These are phyloP conservation scores for Aleurites moluccanus DNA, from an alignment of 441 rosid genomes.

Conservation along the genomic window DNA sequence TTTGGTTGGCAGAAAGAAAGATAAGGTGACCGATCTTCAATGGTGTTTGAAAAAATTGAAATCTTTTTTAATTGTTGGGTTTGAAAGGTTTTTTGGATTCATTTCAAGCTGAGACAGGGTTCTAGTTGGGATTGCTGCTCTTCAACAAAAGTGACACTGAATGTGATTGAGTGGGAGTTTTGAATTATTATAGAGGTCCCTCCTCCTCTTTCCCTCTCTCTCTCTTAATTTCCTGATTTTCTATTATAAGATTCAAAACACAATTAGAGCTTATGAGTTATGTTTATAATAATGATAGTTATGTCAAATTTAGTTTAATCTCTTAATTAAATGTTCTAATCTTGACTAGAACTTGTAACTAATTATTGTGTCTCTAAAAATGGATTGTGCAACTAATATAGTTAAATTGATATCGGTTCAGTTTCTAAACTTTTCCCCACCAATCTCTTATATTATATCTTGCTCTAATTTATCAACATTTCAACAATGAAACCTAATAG, in stretches of 20 bases:
- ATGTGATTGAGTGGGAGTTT: slow-evolving; percentile 38
- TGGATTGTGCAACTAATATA: too few relatives aligned
- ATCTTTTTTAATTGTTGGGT: slow-evolving; percentile 19
- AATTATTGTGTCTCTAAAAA: too few relatives aligned
- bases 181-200: slow-evolving; percentile 33
- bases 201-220: neutral
- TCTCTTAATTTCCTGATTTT: neutral
- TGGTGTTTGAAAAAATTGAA: slow-evolving; percentile 26
- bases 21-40: slow-evolving; percentile 25
- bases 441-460: too few relatives aligned
- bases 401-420: too few relatives aligned
- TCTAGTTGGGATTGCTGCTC: slow-evolving; percentile 32
- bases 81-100: slow-evolving; percentile 24
- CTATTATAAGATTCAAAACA: neutral
- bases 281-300: neutral
- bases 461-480: too few relatives aligned
- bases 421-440: too few relatives aligned
- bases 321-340: neutral
- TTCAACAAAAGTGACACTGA: slow-evolving; percentile 30
- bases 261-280: neutral
- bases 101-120: slow-evolving; percentile 19
- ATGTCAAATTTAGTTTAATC: neutral
- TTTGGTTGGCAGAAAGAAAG: slow-evolving; percentile 21
- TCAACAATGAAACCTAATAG: too few relatives aligned
- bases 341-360: too few relatives aligned